Conservation (phyloP, 2,329 filamentous ascomycete genomes). For the Beauveria sp. region DNA sequence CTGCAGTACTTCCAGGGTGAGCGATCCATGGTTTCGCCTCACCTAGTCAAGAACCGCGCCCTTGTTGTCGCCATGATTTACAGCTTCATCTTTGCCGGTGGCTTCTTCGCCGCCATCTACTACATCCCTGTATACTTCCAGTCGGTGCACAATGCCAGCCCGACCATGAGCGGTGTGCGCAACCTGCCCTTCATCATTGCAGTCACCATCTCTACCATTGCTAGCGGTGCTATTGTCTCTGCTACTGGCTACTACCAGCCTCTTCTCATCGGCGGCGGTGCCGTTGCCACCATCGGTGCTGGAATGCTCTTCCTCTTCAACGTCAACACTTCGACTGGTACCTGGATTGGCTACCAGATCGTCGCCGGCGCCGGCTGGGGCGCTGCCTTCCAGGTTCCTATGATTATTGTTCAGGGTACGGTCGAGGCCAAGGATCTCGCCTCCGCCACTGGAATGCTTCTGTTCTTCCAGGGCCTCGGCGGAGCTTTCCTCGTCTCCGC, state of each 20-base stretch:
- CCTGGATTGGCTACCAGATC: conserved; percentile 48
- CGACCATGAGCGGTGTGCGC: conserved; percentile 29
- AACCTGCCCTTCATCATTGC: conserved; percentile 34
- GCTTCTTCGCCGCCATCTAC: conserved; percentile 31
- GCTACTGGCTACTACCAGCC: conserved; percentile 34
- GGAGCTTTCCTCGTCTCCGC: conserved; percentile 43
- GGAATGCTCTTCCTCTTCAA: conserved; percentile 36
- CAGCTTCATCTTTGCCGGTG: conserved; percentile 30
- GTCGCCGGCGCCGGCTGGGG: conserved; percentile 42
- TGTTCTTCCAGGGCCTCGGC: conserved; percentile 44
- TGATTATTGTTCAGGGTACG: conserved; percentile 40
- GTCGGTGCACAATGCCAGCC: conserved; percentile 26
- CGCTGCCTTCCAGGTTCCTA: conserved; percentile 39
- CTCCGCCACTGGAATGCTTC: conserved; percentile 38
- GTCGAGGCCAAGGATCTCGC: conserved; percentile 35
- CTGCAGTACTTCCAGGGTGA: conserved; percentile 33
- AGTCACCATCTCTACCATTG: conserved; percentile 33
- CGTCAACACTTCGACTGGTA: conserved; percentile 28
- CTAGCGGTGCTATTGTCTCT: conserved; percentile 31
- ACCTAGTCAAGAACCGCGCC: conserved; percentile 26
- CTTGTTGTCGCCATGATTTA: conserved; percentile 25
- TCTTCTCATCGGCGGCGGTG: conserved; percentile 37
- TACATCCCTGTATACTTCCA: conserved; percentile 34
- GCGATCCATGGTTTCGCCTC: conserved; percentile 29
- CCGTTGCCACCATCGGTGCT: conserved; percentile 34